These are phyloP conservation scores for Astragalus glycyphyllos DNA, from an alignment of 306 rosid genomes.

Conservation along the genomic window DNA sequence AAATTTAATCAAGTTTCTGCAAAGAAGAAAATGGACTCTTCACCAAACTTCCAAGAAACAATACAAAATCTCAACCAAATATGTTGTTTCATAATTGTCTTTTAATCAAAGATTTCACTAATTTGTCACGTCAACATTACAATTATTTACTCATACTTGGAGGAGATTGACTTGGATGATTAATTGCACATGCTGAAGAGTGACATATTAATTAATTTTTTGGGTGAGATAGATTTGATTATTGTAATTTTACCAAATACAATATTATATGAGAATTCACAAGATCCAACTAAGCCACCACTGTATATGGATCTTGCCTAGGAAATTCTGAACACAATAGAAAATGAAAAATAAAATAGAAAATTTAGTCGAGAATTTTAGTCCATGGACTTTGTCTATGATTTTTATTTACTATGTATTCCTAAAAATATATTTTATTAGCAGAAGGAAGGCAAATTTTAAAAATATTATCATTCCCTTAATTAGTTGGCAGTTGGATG, in stretches of 20 bases:
- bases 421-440: constrained; percentile 33
- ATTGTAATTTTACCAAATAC: neutral
- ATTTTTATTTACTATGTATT: constrained; percentile 20
- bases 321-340: neutral
- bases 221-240: neutral
- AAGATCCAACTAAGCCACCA: neutral
- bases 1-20: constrained; percentile 31
- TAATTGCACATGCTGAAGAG: constrained; percentile 40
- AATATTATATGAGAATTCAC: constrained; percentile 7
- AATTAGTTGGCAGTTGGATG: constrained; percentile 5
- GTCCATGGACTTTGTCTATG: constrained; percentile 34
- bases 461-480: neutral
- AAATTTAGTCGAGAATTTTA: constrained; percentile 1
- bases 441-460: neutral
- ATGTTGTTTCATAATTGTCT: constrained; percentile 36
- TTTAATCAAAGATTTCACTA: constrained; percentile 38
- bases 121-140: constrained; percentile 2
- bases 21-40: constrained; percentile 37
- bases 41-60: constrained; percentile 49
- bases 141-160: constrained; percentile 16
- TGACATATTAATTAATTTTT: neutral
- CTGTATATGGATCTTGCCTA: constrained; percentile 27
- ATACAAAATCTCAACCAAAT: constrained; percentile 30
- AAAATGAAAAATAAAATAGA: neutral
- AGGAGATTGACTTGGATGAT: constrained; percentile 40